phyloP scores from a whole-genome alignment of 1,139 yeast species.

The Suhomyces wounanorum region DNA sequence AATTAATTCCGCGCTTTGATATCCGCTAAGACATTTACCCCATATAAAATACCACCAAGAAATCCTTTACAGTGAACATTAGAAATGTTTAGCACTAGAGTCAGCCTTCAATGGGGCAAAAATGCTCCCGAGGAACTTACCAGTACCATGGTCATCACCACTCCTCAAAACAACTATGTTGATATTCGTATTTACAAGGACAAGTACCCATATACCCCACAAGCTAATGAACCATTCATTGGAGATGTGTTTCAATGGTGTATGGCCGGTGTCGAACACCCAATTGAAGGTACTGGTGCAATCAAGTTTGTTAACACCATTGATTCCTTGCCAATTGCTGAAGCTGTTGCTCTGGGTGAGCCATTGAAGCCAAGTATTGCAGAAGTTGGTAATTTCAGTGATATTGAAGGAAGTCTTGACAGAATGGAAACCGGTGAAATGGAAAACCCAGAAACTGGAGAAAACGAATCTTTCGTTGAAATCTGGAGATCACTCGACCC shows the following conservation, averaged over 20 bases:
- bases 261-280: slow-evolving; percentile 42
- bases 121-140: slow-evolving; percentile 47
- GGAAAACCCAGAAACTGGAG: slow-evolving; percentile 50
- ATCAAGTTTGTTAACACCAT: slow-evolving; percentile 46
- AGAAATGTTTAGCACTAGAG: slow-evolving; percentile 33
- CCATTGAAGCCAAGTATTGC: slow-evolving; percentile 32
- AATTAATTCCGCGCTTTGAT: slow-evolving; percentile 1
- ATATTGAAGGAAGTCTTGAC: slow-evolving; percentile 40
- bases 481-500: slow-evolving; percentile 60
- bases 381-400: slow-evolving; percentile 50
- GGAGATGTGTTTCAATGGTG: slow-evolving; percentile 38
- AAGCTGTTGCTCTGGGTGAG: slow-evolving; percentile 24
- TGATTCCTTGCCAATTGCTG: slow-evolving; percentile 38
- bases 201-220: slow-evolving; percentile 25
- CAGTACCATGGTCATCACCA: slow-evolving; percentile 52
- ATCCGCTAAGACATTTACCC: slow-evolving; percentile 2
- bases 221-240: slow-evolving; percentile 19
- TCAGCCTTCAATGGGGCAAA: slow-evolving; percentile 57
- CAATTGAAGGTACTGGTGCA: slow-evolving; percentile 28
- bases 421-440: slow-evolving; percentile 57
- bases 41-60: background rate
- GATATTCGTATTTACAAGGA: slow-evolving; percentile 39
- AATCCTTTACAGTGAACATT: background rate
- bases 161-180: slow-evolving; percentile 47
- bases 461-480: slow-evolving; percentile 51